phyloP scores from a whole-genome alignment of 768 basidiomycete genomes.

The Suillus spraguei region DNA sequence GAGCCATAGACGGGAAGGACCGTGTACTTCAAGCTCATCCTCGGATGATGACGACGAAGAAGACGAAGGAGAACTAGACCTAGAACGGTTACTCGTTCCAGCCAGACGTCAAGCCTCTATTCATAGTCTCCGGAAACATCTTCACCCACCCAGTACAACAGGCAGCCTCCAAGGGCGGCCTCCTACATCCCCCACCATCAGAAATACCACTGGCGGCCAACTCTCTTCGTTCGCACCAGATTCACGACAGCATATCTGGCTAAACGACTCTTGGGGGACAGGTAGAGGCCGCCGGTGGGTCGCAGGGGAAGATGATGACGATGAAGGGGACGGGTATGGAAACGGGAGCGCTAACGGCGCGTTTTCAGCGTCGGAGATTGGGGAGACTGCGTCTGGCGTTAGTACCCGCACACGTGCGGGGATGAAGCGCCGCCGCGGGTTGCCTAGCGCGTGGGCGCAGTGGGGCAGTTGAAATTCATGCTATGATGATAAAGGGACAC shows the following conservation, averaged over 20 bases:
- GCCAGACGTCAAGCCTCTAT: conserved; percentile 77
- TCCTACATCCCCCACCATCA: conserved; percentile 19
- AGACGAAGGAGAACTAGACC: conserved; percentile 60
- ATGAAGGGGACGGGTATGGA: conserved; percentile 30
- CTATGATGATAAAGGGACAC: background rate
- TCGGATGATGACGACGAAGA: conserved; percentile 42
- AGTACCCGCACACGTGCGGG: conserved; percentile 16
- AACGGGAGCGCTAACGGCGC: conserved; percentile 11
- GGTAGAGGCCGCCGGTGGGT: conserved; percentile 28
- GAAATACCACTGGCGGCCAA: conserved; percentile 15
- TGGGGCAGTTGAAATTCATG: conserved; percentile 20
- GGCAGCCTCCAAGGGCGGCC: conserved; percentile 18
- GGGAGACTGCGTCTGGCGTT: conserved; percentile 6
- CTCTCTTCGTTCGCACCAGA: conserved; percentile 19
- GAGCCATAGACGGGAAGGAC: conserved; percentile 10
- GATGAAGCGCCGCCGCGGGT: conserved; percentile 32
- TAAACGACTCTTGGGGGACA: conserved; percentile 24
- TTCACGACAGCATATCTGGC: conserved; percentile 18
- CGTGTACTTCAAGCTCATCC: conserved; percentile 26
- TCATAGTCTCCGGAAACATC: conserved; percentile 66
- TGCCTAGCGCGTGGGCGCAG: conserved; percentile 38
- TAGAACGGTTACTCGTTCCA: conserved; percentile 68
- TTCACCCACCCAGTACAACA: conserved; percentile 33
- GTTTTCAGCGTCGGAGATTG: conserved; percentile 24
- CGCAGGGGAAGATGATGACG: conserved; percentile 29